A percentile compares a stretch with the other conserved stretches of the same genome.
These are phyloP conservation scores for Yamadazyma kitorensis DNA, from an alignment of 805 yeast genomes.

Conservation along the genomic window DNA sequence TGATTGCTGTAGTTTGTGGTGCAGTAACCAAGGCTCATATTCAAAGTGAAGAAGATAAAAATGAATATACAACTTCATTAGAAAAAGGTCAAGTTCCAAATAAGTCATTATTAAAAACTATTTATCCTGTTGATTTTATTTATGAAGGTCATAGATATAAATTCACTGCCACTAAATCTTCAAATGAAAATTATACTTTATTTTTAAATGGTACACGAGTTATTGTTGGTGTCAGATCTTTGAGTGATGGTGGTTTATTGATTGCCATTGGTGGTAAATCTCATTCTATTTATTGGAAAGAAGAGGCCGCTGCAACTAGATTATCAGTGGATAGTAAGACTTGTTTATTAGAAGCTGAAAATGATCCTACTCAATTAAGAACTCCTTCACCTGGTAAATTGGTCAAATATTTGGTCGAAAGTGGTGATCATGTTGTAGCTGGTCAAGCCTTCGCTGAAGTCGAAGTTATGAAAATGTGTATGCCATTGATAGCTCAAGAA, in stretches of 20 bases:
- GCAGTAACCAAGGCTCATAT: constrained; percentile 95
- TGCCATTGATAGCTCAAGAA: constrained; percentile 94
- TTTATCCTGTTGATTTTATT: constrained; percentile 91
- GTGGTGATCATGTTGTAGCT: constrained; percentile 86
- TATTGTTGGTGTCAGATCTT: constrained; percentile 81
- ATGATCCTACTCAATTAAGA: constrained; percentile 97
- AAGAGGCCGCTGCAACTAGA: constrained; percentile 94
- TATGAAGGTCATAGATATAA: constrained; percentile 92
- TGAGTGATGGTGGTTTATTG: constrained; percentile 93
- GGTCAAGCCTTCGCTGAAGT: constrained; percentile 98
- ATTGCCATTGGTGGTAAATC: constrained; percentile 88
- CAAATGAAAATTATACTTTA: constrained; percentile 78
- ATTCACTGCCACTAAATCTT: constrained; percentile 93
- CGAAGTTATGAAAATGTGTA: constrained; percentile 99
- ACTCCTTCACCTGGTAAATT: constrained; percentile 99
- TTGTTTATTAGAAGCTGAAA: constrained; percentile 89
- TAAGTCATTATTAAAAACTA: constrained; percentile 74
- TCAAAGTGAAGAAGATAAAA: constrained; percentile 65
- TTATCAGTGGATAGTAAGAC: constrained; percentile 94
- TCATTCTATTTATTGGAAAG: constrained; percentile 96
- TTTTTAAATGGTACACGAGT: constrained; percentile 92
- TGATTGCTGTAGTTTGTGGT: constrained; percentile 91
- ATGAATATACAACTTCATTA: constrained; percentile 69
- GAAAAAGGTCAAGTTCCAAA: constrained; percentile 96
- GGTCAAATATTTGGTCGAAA: constrained; percentile 88